These are phyloP conservation scores for Coemansia sp. DNA, from an alignment of 192 early-diverging fungal species.

Conservation along the genomic window DNA sequence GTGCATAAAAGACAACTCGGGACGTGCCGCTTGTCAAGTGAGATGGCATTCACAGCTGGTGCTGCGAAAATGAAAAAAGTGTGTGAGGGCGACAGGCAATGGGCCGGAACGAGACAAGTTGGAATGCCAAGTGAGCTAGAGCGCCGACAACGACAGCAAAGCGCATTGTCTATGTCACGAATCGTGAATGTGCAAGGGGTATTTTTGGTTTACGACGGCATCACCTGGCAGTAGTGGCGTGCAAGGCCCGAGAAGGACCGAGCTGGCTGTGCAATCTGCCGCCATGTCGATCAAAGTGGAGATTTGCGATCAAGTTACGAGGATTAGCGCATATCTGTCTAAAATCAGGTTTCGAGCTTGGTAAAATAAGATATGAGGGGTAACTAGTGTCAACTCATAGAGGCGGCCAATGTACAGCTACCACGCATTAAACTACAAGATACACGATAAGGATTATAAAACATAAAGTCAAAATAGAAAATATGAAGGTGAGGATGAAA, in stretches of 20 bases:
- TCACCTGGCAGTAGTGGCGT: background rate
- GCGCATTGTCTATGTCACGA: background rate
- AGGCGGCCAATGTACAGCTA: background rate
- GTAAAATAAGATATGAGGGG: background rate
- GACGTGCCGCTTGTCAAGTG: background rate
- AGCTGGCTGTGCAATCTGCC: background rate
- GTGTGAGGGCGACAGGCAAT: background rate
- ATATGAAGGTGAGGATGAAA: background rate
- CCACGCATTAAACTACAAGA: background rate
- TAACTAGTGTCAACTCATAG: background rate
- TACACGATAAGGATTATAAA: background rate
- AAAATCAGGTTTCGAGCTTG: background rate
- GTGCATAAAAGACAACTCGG: constrained; percentile 1
- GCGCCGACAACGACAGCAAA: background rate
- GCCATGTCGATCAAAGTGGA: background rate
- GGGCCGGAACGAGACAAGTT: background rate
- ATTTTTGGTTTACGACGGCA: background rate
- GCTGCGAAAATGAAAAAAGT: background rate
- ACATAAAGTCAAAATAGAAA: background rate
- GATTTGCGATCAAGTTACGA: background rate
- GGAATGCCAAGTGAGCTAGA: background rate
- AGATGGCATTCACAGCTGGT: background rate
- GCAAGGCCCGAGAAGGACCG: background rate
- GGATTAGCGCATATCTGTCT: background rate
- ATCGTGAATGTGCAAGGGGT: background rate